Evolutionary conservation across 1,139 yeast genomes (phyloP), one percentile per base, ranked within the genome.

Genomic region (Nematodospora anomalae): DNA sequence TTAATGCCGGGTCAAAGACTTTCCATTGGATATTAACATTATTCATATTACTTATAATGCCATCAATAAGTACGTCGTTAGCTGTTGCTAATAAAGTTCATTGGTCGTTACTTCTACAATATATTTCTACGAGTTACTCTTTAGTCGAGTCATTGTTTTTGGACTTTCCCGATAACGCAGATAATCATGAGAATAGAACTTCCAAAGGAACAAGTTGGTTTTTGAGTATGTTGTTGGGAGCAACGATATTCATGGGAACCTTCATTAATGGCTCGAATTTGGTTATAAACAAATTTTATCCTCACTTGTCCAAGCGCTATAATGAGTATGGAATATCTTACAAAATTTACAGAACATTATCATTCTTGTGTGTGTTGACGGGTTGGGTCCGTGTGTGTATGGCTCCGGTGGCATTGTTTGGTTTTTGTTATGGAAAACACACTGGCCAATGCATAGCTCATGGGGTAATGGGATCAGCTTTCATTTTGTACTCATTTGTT

Each of bases 361-460:
- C 85, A 3, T 57, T 77, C 9, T 27, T 74, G 16, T 53, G 64
- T 4, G 74, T 71, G 0, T 43, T 80, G 6, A 68, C 78, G 3
- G 90, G 88, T 1, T 78, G 64, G 76, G 83, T 89, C 6, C 81
- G 88, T 47, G 75, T 79, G 24, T 81, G 89, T 37, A 64, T 90
- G 63, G 94, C 95, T 0, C 89, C 92, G 4, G 80, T 87, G 34
- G 84, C 96, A 1, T 58, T 89, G 45, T 79, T 88, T 46, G 96
- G 96, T 1, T 90, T 89, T 44, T 71, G 74, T 78, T 88, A 61
- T 78, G 80, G 52, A 57, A 66, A 41, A 77, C 88, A 65, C 68
- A 90, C 51, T 1, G 97, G 97, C 13, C 97, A 90, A 62, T 90
- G 97, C 58, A 75, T 89, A 32, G 97, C 97, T 0, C 97, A 90